These are phyloP conservation scores for Colletotrichum horii DNA, from an alignment of 2,329 filamentous ascomycete species.

Conservation along the genomic window DNA sequence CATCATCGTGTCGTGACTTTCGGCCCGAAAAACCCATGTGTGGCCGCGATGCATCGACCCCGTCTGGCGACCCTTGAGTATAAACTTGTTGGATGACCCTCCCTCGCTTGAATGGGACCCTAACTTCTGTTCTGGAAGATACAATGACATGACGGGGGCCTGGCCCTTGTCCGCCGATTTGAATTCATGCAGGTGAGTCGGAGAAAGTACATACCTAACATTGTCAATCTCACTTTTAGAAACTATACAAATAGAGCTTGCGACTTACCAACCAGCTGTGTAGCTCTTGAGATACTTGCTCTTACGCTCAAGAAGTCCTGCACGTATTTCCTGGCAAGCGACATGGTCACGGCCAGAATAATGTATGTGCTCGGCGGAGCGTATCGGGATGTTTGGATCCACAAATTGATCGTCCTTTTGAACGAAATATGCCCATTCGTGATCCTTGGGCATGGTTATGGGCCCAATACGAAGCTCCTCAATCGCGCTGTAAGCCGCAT, in stretches of 20 bases:
- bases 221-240: background rate
- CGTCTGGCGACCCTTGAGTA: slow-evolving; percentile 94
- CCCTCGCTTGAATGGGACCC: slow-evolving; percentile 85
- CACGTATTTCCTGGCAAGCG: slow-evolving; percentile 81
- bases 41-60: slow-evolving; percentile 87
- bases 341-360: slow-evolving; percentile 92
- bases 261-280: slow-evolving; percentile 84
- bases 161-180: slow-evolving; percentile 95
- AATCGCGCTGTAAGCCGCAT: slow-evolving; percentile 77
- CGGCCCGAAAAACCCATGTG: slow-evolving; percentile 74
- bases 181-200: slow-evolving; percentile 97
- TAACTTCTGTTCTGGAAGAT: slow-evolving; percentile 92
- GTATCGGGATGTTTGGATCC: slow-evolving; percentile 79
- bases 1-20: slow-evolving; percentile 91
- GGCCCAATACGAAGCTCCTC: slow-evolving; percentile 85
- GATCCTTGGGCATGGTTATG: slow-evolving; percentile 90
- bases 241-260: background rate
- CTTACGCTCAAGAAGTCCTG: slow-evolving; percentile 93
- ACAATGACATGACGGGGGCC: slow-evolving; percentile 94
- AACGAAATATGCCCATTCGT: slow-evolving; percentile 88
- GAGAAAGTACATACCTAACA: slow-evolving; percentile 88
- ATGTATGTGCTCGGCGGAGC: slow-evolving; percentile 80
- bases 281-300: slow-evolving; percentile 99
- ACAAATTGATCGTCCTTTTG: slow-evolving; percentile 84
- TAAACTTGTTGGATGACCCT: slow-evolving; percentile 94